phyloP scores from a whole-genome alignment of 148 eudicot genomes.

The Camellia lanceoleosa region DNA sequence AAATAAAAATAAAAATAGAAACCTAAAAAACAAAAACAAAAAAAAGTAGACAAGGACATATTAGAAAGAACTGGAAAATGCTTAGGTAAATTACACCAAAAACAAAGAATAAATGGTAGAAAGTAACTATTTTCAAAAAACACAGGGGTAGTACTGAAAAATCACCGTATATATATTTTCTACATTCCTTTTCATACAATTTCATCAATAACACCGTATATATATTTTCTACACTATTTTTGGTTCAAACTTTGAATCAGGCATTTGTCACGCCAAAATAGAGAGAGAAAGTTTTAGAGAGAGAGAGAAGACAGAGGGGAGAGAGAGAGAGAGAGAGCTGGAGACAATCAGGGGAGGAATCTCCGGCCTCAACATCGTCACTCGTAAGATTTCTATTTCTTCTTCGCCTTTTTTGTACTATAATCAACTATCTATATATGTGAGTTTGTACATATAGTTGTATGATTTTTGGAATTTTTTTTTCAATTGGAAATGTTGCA shows the following conservation, averaged over 20 bases:
- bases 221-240: not conserved
- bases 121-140: not conserved
- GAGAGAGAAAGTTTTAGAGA: not conserved
- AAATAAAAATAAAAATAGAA: not conserved
- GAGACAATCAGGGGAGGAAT: not conserved
- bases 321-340: not conserved
- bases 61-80: not conserved
- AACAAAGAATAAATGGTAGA: not conserved
- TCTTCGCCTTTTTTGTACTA: not conserved
- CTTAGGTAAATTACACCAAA: not conserved
- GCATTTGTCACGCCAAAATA: not conserved
- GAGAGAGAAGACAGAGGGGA: not conserved
- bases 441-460: not conserved
- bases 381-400: not conserved
- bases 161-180: not conserved
- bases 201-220: no score
- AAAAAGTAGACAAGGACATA: not conserved
- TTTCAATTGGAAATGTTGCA: not conserved
- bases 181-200: not conserved
- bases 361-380: not conserved
- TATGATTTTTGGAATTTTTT: not conserved
- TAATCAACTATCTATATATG: conserved; percentile 1
- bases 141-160: conserved; percentile 3
- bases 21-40: not conserved
- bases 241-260: conserved; percentile 15